Base-by-base conservation (phyloP, 2,329 filamentous ascomycete species). In the Aspergillus fumigatiaffinis region DNA sequence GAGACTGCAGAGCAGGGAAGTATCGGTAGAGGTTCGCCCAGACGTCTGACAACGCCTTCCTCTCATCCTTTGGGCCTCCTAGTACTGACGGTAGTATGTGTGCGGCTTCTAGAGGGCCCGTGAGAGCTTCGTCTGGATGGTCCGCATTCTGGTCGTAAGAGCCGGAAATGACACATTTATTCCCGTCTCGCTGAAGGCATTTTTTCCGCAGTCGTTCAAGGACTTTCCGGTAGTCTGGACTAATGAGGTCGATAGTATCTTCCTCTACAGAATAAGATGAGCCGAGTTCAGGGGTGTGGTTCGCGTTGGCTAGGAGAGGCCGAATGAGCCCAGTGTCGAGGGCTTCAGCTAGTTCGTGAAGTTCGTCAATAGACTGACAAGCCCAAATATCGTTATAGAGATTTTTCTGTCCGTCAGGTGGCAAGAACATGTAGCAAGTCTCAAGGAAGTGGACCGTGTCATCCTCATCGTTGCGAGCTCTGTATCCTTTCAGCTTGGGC, bases 71-170 rank as follows among this genome's bases (percentile, higher is more conserved):
- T 6, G 38, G 14, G 10, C 52, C 57, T 46, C 56, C 57, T 47
- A 63, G 55, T 44, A 55, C 41, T 42, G 60, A 64, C 52, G 63
- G 60, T 46, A 65, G 57, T 28, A 65, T 62, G 42, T 64, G 62
- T 17, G 55, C 60, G 1, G 54, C 59, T 55, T 64, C 53, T 26
- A 65, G 53, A 51, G 54, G 20, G 17, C 55, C 56, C n/a, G 54
- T 55, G 8, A 32, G 6, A 54, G 56, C 57, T 14, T 58, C 51
- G 28, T 6, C 21, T 54, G 62, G 59, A 52, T 57, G 51, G 29
- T 52, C 25, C 35, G 57, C 44, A 10, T 41, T n/a, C 44, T 51
- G n/a, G 51, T 54, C 57, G 29, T 57, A 62, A 6, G 23, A 2
- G 25, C 60, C 58, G 35, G 61, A 57, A 28, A 56, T 55, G 53